These are phyloP conservation scores for Trichosanthes cucumerina DNA, from an alignment of 306 rosid genomes.

Conservation along the genomic window DNA sequence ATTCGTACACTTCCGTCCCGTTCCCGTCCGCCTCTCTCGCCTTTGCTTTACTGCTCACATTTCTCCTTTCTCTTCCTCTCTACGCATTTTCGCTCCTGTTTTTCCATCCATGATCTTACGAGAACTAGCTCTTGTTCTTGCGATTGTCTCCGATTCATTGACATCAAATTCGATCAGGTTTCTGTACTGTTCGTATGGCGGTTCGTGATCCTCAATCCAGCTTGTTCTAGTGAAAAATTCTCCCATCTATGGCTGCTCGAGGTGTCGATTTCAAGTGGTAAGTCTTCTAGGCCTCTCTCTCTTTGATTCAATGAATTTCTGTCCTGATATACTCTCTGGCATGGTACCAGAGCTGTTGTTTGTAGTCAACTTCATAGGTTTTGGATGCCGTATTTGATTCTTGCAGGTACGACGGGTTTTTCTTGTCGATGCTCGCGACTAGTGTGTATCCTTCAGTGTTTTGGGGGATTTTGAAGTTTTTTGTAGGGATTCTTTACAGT, in stretches of 20 bases:
- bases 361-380: background rate
- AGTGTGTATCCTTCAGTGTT: constrained; percentile 77
- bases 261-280: constrained; percentile 96
- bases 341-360: background rate
- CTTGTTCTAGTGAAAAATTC: background rate
- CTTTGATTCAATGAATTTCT: background rate
- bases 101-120: constrained; percentile 1
- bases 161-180: background rate
- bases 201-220: background rate
- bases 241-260: constrained; percentile 55
- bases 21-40: background rate
- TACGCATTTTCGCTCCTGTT: background rate
- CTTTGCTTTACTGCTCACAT: background rate
- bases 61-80: background rate
- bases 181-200: background rate
- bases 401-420: constrained; percentile 90
- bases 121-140: background rate
- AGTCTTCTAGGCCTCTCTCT: background rate
- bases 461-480: background rate
- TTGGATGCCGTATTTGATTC: background rate
- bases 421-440: constrained; percentile 97
- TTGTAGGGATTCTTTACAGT: background rate
- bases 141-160: background rate
- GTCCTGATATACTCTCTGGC: background rate
- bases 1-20: background rate